Conservation (phyloP, 2,329 filamentous ascomycete genomes). For the Aspergillus clavatus region DNA sequence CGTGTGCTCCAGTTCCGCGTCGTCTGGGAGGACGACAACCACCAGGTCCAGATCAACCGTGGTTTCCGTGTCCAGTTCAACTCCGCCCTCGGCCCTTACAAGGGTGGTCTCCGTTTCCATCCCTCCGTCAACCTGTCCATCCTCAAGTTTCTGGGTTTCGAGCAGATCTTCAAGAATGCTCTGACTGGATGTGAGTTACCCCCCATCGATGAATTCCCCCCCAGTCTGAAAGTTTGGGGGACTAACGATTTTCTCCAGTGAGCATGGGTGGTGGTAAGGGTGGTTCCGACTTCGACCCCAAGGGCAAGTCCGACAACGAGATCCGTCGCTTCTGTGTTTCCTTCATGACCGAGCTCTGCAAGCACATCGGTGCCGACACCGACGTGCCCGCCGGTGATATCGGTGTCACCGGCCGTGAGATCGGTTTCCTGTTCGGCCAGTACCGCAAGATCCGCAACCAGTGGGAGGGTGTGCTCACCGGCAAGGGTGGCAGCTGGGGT, state of each 20-base stretch:
- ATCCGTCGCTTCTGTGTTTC: slow-evolving; percentile 94
- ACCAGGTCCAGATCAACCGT: slow-evolving; percentile 79
- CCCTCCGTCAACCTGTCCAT: slow-evolving; percentile 61
- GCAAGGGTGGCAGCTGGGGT: slow-evolving; percentile 91
- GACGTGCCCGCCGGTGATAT: slow-evolving; percentile 97
- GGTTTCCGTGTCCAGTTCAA: slow-evolving; percentile 98
- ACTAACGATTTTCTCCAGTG: too few species aligned
- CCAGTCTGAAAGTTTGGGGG: neutral
- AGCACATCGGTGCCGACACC: slow-evolving; percentile 93
- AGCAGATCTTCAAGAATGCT: slow-evolving; percentile 99
- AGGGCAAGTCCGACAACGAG: slow-evolving; percentile 95
- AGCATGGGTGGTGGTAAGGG: slow-evolving; percentile 98
- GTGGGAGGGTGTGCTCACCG: slow-evolving; percentile 94
- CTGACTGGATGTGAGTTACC: slow-evolving; percentile 74
- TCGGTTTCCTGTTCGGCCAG: slow-evolving; percentile 90
- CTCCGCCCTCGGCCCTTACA: slow-evolving; percentile 94
- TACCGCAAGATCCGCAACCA: slow-evolving; percentile 84
- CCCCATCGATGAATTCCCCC: neutral
- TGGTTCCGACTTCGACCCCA: slow-evolving; percentile 97
- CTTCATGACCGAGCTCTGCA: slow-evolving; percentile 94
- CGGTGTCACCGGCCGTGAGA: slow-evolving; percentile 84
- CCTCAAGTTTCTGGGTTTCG: slow-evolving; percentile 97
- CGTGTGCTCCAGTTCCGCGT: slow-evolving; percentile 96
- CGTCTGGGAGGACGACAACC: slow-evolving; percentile 92
- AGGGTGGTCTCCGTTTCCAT: slow-evolving; percentile 93